Evolutionary conservation across 768 basidiomycete genomes (phyloP).

Genomic region (Calocybe cyanea): DNA sequence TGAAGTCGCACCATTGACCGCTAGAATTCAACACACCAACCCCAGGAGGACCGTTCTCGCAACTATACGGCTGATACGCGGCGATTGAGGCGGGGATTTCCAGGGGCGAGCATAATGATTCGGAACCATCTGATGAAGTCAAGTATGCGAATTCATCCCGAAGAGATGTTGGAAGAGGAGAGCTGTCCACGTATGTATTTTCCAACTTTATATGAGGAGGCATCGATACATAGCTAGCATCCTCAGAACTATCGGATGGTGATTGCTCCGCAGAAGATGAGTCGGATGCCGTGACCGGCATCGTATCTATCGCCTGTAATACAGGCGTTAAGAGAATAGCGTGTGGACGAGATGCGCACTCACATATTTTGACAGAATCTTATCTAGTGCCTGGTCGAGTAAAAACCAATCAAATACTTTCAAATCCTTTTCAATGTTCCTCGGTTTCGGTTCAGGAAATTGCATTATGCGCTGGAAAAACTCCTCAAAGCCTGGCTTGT

Average conservation of each 20-base stretch:
- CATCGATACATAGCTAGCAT: conserved; percentile 13
- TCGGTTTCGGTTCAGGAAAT: conserved; percentile 88
- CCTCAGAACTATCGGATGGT: conserved; percentile 22
- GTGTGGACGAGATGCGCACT: conserved; percentile 24
- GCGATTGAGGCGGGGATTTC: conserved; percentile 16
- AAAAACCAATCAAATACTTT: conserved; percentile 79
- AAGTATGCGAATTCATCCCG: conserved; percentile 26
- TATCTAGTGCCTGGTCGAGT: conserved; percentile 69
- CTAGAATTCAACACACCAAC: conserved; percentile 19
- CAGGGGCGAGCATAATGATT: conserved; percentile 30
- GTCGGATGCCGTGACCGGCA: conserved; percentile 26
- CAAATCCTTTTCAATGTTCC: conserved; percentile 97
- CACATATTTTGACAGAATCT: conserved; percentile 84
- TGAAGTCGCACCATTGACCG: conserved; percentile 21
- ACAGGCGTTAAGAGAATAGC: not conserved
- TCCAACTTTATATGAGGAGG: conserved; percentile 13
- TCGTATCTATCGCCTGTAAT: conserved; percentile 42
- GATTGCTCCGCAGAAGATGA: conserved; percentile 28
- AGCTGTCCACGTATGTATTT: conserved; percentile 12
- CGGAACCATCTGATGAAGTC: conserved; percentile 21
- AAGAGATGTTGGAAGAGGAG: conserved; percentile 14
- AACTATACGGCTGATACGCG: conserved; percentile 14
- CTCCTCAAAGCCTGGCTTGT: conserved; percentile 70
- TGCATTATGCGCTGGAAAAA: conserved; percentile 97
- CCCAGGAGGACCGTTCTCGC: too few species aligned